A percentile compares a stretch with the other conserved stretches of the same genome.
Conservation (phyloP, 768 basidiomycete species). For the Boletus tomentosulus region DNA sequence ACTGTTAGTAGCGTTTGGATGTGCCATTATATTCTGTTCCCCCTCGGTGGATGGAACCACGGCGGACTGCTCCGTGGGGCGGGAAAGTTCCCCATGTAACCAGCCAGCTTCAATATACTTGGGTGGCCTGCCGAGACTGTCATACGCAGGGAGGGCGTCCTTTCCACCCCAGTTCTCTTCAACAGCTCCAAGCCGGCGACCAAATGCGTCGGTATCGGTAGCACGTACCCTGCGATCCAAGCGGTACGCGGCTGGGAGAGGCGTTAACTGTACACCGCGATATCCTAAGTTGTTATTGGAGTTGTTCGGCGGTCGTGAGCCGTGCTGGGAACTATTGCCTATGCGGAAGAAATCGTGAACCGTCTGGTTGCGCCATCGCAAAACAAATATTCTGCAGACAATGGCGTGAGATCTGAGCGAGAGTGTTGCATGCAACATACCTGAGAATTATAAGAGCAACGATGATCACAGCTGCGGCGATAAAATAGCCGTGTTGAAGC, state of each 20-base stretch:
- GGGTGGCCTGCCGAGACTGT: constrained; percentile 42
- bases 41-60: background rate
- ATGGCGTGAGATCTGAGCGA: constrained; percentile 1
- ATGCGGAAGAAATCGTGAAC: constrained; percentile 20
- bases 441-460: constrained; percentile 19
- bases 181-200: constrained; percentile 34
- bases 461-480: constrained; percentile 11
- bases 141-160: constrained; percentile 47
- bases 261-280: constrained; percentile 15
- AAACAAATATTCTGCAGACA: constrained; percentile 14
- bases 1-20: background rate
- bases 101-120: constrained; percentile 35
- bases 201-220: constrained; percentile 37
- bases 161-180: constrained; percentile 38
- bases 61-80: background rate
- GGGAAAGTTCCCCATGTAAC: background rate
- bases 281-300: constrained; percentile 7
- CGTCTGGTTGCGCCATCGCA: constrained; percentile 21
- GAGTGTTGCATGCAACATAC: constrained; percentile 4
- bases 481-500: constrained; percentile 23
- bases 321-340: background rate
- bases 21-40: constrained; percentile 1
- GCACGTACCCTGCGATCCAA: constrained; percentile 28
- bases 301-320: background rate
- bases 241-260: constrained; percentile 20